Evolutionary conservation across 805 yeast genomes (phyloP).

Genomic region (Zygotorulaspora danielsina): DNA sequence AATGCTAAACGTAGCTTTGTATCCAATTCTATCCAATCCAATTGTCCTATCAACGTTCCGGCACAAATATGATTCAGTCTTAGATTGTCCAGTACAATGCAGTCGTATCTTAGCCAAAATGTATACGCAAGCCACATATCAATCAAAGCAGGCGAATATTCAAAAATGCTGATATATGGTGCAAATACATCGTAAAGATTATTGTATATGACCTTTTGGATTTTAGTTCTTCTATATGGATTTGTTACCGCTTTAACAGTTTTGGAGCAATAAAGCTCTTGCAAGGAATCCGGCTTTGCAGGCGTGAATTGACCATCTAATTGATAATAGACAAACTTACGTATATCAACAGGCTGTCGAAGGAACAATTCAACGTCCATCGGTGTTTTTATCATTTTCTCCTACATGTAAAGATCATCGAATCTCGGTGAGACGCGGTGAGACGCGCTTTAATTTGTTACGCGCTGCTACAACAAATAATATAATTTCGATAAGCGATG

Average conservation of each 20-base stretch:
- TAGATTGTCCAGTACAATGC: conserved; percentile 30
- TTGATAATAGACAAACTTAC: conserved; percentile 27
- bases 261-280: conserved; percentile 8
- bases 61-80: conserved; percentile 26
- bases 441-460: background rate
- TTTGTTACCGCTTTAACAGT: conserved; percentile 5
- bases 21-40: conserved; percentile 27
- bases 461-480: too few species aligned
- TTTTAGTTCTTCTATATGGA: conserved; percentile 2
- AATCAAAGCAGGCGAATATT: conserved; percentile 22
- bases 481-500: too few species aligned
- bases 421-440: background rate
- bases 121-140: conserved; percentile 26
- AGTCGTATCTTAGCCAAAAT: conserved; percentile 30
- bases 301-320: conserved; percentile 18
- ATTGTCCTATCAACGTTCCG: conserved; percentile 20
- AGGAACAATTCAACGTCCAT: conserved; percentile 21
- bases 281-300: conserved; percentile 8
- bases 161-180: conserved; percentile 25
- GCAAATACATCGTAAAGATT: conserved; percentile 16
- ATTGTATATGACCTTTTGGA: conserved; percentile 7
- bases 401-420: background rate
- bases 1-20: conserved; percentile 19
- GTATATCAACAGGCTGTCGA: conserved; percentile 24
- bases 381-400: too few species aligned